These are phyloP conservation scores for Calonectria henricotiae DNA, from an alignment of 2,329 filamentous ascomycete species.

Conservation along the genomic window DNA sequence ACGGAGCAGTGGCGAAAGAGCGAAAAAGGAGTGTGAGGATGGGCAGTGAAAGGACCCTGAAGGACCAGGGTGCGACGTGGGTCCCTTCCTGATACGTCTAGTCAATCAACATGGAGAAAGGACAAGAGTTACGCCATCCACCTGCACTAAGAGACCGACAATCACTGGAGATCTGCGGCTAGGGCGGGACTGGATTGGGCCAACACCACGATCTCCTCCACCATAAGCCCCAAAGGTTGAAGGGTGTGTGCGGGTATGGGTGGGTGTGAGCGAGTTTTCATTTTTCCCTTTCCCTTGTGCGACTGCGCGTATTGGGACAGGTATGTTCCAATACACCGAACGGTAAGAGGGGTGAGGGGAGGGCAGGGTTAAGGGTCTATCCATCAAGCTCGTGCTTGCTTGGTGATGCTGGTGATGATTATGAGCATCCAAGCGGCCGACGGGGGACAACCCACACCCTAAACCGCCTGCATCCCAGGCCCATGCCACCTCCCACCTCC, in stretches of 20 bases:
- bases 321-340: neutral
- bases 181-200: slow-evolving; percentile 44
- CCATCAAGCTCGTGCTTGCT: slow-evolving; percentile 11
- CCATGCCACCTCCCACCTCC: slow-evolving; percentile 22
- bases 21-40: slow-evolving; percentile 16
- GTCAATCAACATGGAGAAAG: slow-evolving; percentile 22
- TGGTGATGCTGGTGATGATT: slow-evolving; percentile 22
- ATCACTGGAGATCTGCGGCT: slow-evolving; percentile 49
- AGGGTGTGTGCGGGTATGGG: slow-evolving; percentile 40
- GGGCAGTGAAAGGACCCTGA: slow-evolving; percentile 48
- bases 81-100: slow-evolving; percentile 11
- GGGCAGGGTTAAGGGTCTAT: slow-evolving; percentile 13
- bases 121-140: slow-evolving; percentile 50
- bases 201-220: slow-evolving; percentile 30
- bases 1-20: slow-evolving; percentile 28
- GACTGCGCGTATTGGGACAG: slow-evolving; percentile 16
- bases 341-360: slow-evolving; percentile 2
- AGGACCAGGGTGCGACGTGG: slow-evolving; percentile 36
- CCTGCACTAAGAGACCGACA: slow-evolving; percentile 47
- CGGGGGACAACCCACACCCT: slow-evolving; percentile 26
- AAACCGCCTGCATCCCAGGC: slow-evolving; percentile 21
- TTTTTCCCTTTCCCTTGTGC: slow-evolving; percentile 5
- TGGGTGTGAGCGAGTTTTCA: slow-evolving; percentile 31
- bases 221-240: slow-evolving; percentile 9
- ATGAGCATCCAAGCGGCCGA: slow-evolving; percentile 25